A percentile compares a stretch with the other conserved stretches of the same genome.
These are phyloP conservation scores for Pseudozyma pruni DNA, from an alignment of 1,284 basidiomycete genomes.

Conservation along the genomic window DNA sequence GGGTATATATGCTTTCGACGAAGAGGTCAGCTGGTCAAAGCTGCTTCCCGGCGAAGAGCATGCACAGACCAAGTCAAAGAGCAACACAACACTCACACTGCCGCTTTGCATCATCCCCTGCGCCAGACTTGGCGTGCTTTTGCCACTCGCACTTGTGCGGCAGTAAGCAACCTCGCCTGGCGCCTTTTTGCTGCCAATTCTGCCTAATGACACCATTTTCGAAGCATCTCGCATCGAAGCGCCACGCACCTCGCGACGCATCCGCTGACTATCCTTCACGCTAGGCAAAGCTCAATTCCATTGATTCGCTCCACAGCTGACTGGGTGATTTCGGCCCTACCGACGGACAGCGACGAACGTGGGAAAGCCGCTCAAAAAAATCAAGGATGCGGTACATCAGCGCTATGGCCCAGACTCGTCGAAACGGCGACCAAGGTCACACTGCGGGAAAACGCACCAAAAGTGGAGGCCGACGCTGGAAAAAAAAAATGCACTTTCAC, in stretches of 20 bases:
- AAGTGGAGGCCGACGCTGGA: slow-evolving; percentile 28
- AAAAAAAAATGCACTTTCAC: background rate
- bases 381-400: background rate
- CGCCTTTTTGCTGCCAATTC: background rate
- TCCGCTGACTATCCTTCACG: too few relatives aligned
- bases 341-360: background rate
- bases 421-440: background rate
- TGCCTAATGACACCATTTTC: slow-evolving; percentile 19
- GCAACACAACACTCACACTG: too few relatives aligned
- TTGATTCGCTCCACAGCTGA: too few relatives aligned
- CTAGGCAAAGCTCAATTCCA: too few relatives aligned
- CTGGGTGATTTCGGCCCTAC: too few relatives aligned
- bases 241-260: too few relatives aligned
- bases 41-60: too few relatives aligned
- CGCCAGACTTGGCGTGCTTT: too few relatives aligned
- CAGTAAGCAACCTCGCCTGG: background rate
- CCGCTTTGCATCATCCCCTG: slow-evolving; percentile 12
- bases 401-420: too few relatives aligned
- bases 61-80: background rate
- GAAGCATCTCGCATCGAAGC: background rate
- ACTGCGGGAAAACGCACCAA: background rate
- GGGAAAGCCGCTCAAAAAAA: background rate
- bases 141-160: background rate
- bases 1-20: slow-evolving; percentile 9
- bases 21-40: too few relatives aligned